Evolutionary conservation across 257 asterid species (phyloP).

Genomic region (Avicennia marina): DNA sequence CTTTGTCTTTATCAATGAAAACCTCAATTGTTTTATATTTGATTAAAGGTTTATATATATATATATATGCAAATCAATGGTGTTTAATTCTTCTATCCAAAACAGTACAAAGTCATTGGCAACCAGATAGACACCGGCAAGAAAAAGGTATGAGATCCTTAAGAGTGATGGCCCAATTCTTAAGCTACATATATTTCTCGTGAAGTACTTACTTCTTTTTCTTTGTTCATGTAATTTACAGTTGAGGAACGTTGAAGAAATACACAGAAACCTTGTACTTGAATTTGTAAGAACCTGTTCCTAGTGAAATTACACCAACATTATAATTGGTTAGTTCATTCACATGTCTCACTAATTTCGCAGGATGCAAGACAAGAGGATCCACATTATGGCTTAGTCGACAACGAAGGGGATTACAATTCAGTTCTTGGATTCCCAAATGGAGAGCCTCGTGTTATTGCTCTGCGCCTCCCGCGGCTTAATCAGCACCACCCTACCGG

Average conservation of each 20-base stretch:
- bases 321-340: too few species aligned
- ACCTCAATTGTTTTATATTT: too few species aligned
- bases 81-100: too few species aligned
- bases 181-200: too few species aligned
- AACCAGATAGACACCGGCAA: slow-evolving; percentile 61
- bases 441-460: too few species aligned
- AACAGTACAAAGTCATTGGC: slow-evolving; percentile 61
- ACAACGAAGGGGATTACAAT: slow-evolving; percentile 69
- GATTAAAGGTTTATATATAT: too few species aligned
- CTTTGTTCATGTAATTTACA: slow-evolving; percentile 16
- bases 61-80: too few species aligned
- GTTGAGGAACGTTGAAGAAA: slow-evolving; percentile 76
- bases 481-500: too few species aligned
- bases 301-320: too few species aligned
- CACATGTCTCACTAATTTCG: background rate
- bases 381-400: slow-evolving; percentile 86
- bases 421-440: slow-evolving; percentile 55
- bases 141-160: slow-evolving; percentile 61
- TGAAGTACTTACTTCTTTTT: too few species aligned
- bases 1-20: too few species aligned
- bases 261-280: slow-evolving; percentile 59
- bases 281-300: slow-evolving; percentile 59
- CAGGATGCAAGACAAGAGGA: slow-evolving; percentile 83
- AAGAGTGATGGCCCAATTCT: background rate
- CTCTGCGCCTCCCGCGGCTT: too few species aligned